Percentiles rank a stretch among this genome's conserved stretches.
These are phyloP conservation scores for Primulina tabacum DNA, from an alignment of 257 asterid genomes.

Conservation along the genomic window DNA sequence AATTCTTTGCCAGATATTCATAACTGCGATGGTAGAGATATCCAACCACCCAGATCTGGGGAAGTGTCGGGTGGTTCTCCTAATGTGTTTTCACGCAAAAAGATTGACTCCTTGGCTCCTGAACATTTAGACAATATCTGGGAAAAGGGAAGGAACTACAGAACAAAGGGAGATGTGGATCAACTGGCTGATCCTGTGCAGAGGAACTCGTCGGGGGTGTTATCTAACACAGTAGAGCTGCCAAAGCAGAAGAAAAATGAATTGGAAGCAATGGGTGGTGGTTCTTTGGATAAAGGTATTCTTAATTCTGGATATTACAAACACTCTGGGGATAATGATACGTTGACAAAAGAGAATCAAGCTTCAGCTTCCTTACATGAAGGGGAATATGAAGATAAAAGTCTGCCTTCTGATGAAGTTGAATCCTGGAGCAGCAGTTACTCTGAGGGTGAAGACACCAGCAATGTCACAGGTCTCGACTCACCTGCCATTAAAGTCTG, in stretches of 20 bases:
- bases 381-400: constrained; percentile 46
- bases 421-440: constrained; percentile 73
- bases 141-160: constrained; percentile 87
- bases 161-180: constrained; percentile 39
- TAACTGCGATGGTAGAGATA: constrained; percentile 47
- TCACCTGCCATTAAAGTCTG: constrained; percentile 88
- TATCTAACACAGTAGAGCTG: constrained; percentile 44
- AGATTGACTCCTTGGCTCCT: constrained; percentile 78
- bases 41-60: constrained; percentile 52
- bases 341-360: not conserved
- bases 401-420: constrained; percentile 45
- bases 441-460: constrained; percentile 70
- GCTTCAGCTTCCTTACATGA: constrained; percentile 23
- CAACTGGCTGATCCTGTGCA: constrained; percentile 35
- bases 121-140: constrained; percentile 95
- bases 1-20: constrained; percentile 53
- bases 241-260: constrained; percentile 46
- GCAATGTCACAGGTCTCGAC: constrained; percentile 71
- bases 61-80: constrained; percentile 83
- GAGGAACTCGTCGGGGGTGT: constrained; percentile 39
- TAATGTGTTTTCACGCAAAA: constrained; percentile 66
- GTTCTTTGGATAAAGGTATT: constrained; percentile 24
- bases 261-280: constrained; percentile 15
- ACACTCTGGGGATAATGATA: constrained; percentile 24
- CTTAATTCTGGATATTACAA: constrained; percentile 31